A percentile compares a stretch with the other conserved stretches of the same genome.
These are phyloP conservation scores for Exutisphaerella laricina DNA, from an alignment of 2,329 filamentous ascomycete genomes.

Conservation along the genomic window DNA sequence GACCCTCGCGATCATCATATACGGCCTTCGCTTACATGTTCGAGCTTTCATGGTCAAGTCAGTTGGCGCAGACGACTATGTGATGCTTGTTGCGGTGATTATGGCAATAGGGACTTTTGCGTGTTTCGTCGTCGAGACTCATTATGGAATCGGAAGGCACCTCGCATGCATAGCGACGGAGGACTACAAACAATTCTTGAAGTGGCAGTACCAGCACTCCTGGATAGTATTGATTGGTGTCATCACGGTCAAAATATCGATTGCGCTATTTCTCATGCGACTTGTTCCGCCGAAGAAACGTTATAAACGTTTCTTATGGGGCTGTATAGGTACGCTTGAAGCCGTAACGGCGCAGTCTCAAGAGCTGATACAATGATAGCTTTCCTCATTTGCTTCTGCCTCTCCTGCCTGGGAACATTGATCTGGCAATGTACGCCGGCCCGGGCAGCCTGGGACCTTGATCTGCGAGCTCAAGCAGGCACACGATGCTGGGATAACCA, in stretches of 20 bases:
- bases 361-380: slow-evolving; percentile 23
- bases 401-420: slow-evolving; percentile 43
- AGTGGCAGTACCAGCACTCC: slow-evolving; percentile 44
- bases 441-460: slow-evolving; percentile 41
- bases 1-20: slow-evolving; percentile 17
- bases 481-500: slow-evolving; percentile 41
- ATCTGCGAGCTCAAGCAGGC: slow-evolving; percentile 30
- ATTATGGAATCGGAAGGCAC: slow-evolving; percentile 47
- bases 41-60: slow-evolving; percentile 44
- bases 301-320: slow-evolving; percentile 41
- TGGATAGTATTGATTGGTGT: slow-evolving; percentile 45
- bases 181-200: slow-evolving; percentile 35
- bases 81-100: slow-evolving; percentile 41
- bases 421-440: slow-evolving; percentile 47
- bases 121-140: slow-evolving; percentile 43
- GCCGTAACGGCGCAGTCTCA: background rate
- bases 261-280: slow-evolving; percentile 43
- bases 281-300: slow-evolving; percentile 37
- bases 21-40: slow-evolving; percentile 32
- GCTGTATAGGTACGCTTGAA: slow-evolving; percentile 38
- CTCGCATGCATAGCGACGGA: slow-evolving; percentile 21
- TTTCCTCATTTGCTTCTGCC: slow-evolving; percentile 41
- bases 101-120: slow-evolving; percentile 30
- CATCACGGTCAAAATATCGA: slow-evolving; percentile 45
- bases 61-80: slow-evolving; percentile 47